A percentile compares a stretch with the other conserved stretches of the same genome.
These are phyloP conservation scores for Lachnellula cervina DNA, from an alignment of 2,329 filamentous ascomycete genomes.

Conservation along the genomic window DNA sequence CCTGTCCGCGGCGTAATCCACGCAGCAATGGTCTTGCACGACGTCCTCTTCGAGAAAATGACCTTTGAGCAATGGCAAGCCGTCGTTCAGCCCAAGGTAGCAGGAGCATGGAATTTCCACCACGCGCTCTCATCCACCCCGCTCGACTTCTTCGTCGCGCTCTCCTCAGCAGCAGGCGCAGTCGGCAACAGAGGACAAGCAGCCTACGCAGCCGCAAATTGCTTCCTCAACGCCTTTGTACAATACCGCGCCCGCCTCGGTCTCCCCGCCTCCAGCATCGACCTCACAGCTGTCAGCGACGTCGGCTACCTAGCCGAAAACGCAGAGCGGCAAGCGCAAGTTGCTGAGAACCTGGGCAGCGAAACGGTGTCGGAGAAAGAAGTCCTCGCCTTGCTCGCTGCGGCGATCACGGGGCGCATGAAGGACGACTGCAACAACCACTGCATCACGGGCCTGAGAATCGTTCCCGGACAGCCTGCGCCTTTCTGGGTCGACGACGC, in stretches of 20 bases:
- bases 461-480: constrained; percentile 9
- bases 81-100: constrained; percentile 33
- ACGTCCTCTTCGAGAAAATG: constrained; percentile 25
- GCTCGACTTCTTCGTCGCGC: constrained; percentile 33
- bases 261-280: constrained; percentile 19
- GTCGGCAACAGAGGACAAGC: constrained; percentile 27
- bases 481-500: constrained; percentile 30
- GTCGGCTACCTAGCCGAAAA: constrained; percentile 32
- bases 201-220: constrained; percentile 33
- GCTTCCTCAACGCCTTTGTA: constrained; percentile 27
- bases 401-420: constrained; percentile 24
- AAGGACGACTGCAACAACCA: constrained; percentile 15
- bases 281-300: constrained; percentile 19
- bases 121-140: constrained; percentile 7
- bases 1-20: constrained; percentile 24
- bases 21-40: constrained; percentile 26
- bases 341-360: constrained; percentile 12
- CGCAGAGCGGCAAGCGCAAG: constrained; percentile 4
- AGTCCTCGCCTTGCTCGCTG: constrained; percentile 24
- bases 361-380: constrained; percentile 18
- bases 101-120: constrained; percentile 25
- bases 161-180: constrained; percentile 18
- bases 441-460: constrained; percentile 20
- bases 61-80: constrained; percentile 33
- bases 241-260: constrained; percentile 18